These are phyloP conservation scores for Shiraia sp. DNA, from an alignment of 2,329 filamentous ascomycete genomes.

Conservation along the genomic window DNA sequence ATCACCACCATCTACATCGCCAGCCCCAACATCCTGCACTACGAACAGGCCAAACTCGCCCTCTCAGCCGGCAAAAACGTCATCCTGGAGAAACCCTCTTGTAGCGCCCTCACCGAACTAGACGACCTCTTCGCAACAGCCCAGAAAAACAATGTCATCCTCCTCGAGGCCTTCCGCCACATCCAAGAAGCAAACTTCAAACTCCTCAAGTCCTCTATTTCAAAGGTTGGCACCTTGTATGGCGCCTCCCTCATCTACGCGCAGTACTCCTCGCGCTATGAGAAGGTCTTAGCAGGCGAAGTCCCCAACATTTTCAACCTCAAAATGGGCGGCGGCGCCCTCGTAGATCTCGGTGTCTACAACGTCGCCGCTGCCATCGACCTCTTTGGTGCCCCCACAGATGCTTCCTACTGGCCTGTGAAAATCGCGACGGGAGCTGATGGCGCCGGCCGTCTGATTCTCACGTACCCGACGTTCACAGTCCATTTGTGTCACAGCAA, in stretches of 20 bases:
- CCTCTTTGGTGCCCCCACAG: conserved; percentile 51
- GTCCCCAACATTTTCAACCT: conserved; percentile 55
- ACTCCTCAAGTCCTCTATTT: conserved; percentile 44
- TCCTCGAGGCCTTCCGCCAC: conserved; percentile 56
- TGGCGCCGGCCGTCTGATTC: conserved; percentile 49
- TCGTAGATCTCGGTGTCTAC: conserved; percentile 56
- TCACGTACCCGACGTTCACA: conserved; percentile 51
- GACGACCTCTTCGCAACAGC: conserved; percentile 50
- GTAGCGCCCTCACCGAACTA: conserved; percentile 48
- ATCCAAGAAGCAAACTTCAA: conserved; percentile 56
- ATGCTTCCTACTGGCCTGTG: conserved; percentile 48
- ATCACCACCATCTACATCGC: conserved; percentile 54
- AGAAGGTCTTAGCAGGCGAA: conserved; percentile 52
- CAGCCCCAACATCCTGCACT: conserved; percentile 54
- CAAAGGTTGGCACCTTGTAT: conserved; percentile 48
- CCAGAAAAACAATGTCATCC: conserved; percentile 45
- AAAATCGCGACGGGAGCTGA: conserved; percentile 52
- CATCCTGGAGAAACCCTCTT: conserved; percentile 56
- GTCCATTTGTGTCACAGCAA: conserved; percentile 51
- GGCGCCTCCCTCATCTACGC: conserved; percentile 52
- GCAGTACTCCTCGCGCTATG: conserved; percentile 52
- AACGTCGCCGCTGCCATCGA: conserved; percentile 52
- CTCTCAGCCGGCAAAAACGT: conserved; percentile 53
- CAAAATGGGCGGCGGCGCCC: conserved; percentile 51
- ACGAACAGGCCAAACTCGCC: conserved; percentile 49